Conservation (phyloP, 805 yeast species). For the Ogataea sp. region DNA sequence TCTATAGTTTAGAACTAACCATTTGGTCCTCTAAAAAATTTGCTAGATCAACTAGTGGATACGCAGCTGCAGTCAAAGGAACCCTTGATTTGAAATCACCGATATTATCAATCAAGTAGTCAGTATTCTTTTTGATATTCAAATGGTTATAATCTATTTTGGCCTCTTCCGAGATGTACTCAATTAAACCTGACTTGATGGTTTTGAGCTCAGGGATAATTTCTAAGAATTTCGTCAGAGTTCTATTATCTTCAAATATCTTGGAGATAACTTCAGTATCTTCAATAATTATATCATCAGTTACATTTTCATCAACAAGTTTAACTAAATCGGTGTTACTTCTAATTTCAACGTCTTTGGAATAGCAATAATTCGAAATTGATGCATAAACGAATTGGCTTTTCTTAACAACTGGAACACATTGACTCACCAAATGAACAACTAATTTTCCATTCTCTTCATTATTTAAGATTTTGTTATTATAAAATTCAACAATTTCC, state of each 20-base stretch:
- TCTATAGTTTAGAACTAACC: slow-evolving; percentile 14
- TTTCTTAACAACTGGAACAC: slow-evolving; percentile 14
- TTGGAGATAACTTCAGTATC: slow-evolving; percentile 1
- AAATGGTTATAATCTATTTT: slow-evolving; percentile 6
- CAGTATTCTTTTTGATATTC: slow-evolving; percentile 21
- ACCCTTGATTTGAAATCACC: slow-evolving; percentile 50
- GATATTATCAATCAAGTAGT: slow-evolving; percentile 33
- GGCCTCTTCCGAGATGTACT: slow-evolving; percentile 8
- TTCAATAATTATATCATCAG: too few species aligned
- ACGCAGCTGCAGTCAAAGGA: slow-evolving; percentile 53
- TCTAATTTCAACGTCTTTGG: slow-evolving; percentile 19
- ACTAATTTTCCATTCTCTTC: slow-evolving; percentile 33
- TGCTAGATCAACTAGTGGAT: slow-evolving; percentile 30
- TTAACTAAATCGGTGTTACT: slow-evolving; percentile 7
- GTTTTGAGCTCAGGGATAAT: slow-evolving; percentile 15
- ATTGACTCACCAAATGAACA: slow-evolving; percentile 57
- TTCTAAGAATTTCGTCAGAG: slow-evolving; percentile 9
- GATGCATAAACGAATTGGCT: slow-evolving; percentile 17
- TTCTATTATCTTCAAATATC: not conserved
- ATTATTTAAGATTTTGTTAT: slow-evolving; percentile 28
- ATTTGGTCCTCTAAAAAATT: slow-evolving; percentile 16
- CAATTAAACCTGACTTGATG: slow-evolving; percentile 10
- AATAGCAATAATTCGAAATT: slow-evolving; percentile 22
- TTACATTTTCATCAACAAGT: slow-evolving; percentile 4
- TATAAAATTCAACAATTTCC: slow-evolving; percentile 51